Evolutionary conservation across 176 grass and related monocot genomes (phyloP).

Genomic region (Metroxylon sagu): DNA sequence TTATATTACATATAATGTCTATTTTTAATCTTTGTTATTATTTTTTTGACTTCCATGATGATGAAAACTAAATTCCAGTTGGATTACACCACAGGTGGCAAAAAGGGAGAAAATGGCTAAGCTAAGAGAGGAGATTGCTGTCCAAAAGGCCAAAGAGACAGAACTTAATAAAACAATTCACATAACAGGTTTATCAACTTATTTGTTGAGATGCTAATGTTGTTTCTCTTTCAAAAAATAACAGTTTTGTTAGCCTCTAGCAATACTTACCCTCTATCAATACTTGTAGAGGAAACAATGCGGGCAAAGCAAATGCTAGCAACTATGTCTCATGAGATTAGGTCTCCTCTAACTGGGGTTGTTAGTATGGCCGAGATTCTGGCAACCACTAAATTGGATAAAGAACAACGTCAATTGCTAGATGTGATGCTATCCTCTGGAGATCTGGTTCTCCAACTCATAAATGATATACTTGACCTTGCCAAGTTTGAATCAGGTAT

Average conservation of each 20-base stretch:
- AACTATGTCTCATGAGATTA: constrained; percentile 97
- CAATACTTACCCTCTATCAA: background rate
- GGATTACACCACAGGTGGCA: constrained; percentile 34
- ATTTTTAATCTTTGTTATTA: no score
- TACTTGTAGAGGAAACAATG: constrained; percentile 82
- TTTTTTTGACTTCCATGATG: no score
- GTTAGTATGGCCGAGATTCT: constrained; percentile 95
- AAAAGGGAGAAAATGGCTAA: constrained; percentile 80
- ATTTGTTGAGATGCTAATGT: background rate
- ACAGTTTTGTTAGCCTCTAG: no score
- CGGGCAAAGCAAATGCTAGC: constrained; percentile 96
- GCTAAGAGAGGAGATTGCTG: constrained; percentile 65
- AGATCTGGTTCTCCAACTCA: constrained; percentile 88
- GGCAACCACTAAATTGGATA: constrained; percentile 59
- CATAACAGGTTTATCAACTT: constrained; percentile 56
- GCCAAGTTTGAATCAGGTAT: constrained; percentile 97
- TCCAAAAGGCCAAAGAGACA: constrained; percentile 91
- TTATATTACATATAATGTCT: no score
- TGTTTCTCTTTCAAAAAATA: no score
- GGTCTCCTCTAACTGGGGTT: constrained; percentile 87
- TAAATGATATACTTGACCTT: constrained; percentile 98
- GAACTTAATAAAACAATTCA: constrained; percentile 81
- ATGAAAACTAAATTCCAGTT: constrained; percentile 19
- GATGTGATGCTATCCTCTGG: constrained; percentile 97
- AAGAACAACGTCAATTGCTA: constrained; percentile 70